Percentiles rank a stretch among this genome's conserved stretches.
phyloP scores from a whole-genome alignment of 345 rosid genomes.

The Rhodamnia rubescens region DNA sequence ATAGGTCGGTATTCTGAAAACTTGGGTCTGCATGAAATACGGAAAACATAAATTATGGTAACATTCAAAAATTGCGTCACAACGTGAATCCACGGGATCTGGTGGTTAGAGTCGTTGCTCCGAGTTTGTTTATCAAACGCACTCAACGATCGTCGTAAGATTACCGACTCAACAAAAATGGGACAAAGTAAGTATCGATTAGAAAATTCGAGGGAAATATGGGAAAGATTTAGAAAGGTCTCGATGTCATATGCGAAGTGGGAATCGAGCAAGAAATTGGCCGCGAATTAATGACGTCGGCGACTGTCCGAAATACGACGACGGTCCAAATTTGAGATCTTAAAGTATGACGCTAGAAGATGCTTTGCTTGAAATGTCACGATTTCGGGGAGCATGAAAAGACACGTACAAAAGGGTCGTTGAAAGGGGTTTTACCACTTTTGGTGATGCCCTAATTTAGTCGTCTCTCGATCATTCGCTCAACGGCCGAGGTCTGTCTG shows the following conservation, averaged over 20 bases:
- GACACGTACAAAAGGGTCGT: not conserved
- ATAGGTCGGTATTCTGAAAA: not conserved
- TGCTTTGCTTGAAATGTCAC: not conserved
- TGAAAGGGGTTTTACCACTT: not conserved
- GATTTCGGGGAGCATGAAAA: not conserved
- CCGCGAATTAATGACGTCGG: no score
- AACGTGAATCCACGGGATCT: fast-evolving
- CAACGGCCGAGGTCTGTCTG: not conserved
- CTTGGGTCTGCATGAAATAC: not conserved
- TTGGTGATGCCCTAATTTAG: not conserved
- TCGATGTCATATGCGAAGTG: not conserved
- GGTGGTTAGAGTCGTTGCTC: not conserved
- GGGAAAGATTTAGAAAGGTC: not conserved
- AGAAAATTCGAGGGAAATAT: not conserved
- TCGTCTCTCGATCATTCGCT: not conserved
- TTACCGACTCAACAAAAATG: not conserved
- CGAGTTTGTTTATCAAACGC: not conserved
- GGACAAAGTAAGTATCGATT: not conserved
- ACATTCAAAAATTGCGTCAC: not conserved
- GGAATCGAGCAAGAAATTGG: not conserved
- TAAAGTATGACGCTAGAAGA: not conserved
- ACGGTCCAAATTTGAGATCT: not conserved
- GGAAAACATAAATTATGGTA: not conserved
- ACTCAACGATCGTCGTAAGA: fast-evolving
- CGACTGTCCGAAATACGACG: not conserved